phyloP scores from a whole-genome alignment of 1,284 basidiomycete species.

The Ceratobasidium sp. region DNA sequence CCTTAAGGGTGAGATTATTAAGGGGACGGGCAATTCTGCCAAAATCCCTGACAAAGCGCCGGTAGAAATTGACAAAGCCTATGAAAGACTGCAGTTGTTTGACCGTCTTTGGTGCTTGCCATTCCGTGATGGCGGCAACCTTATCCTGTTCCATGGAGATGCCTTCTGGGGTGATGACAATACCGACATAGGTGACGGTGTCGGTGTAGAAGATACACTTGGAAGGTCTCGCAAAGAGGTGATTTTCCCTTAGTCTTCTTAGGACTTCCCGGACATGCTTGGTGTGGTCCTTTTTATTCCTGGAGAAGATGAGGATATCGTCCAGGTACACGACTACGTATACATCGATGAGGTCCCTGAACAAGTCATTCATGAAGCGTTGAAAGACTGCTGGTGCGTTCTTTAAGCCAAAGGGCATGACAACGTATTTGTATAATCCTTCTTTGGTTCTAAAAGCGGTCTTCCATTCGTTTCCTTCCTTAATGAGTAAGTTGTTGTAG shows the following conservation, averaged over 20 bases:
- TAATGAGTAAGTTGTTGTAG: conserved; percentile 52
- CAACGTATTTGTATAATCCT: conserved; percentile 24
- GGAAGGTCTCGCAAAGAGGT: conserved; percentile 54
- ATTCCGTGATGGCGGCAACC: conserved; percentile 58
- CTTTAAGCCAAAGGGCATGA: conserved; percentile 24
- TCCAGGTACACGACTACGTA: conserved; percentile 44
- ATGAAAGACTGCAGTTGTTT: too few species aligned
- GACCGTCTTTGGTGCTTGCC: conserved; percentile 58
- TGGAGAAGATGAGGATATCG: conserved; percentile 36
- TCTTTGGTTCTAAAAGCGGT: conserved; percentile 23
- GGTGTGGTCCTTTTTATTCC: conserved; percentile 51
- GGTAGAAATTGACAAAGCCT: too few species aligned
- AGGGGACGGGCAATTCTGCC: conserved; percentile 56
- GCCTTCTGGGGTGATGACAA: conserved; percentile 56
- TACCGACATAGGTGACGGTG: not conserved
- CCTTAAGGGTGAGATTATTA: conserved; percentile 49
- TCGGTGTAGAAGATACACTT: conserved; percentile 9
- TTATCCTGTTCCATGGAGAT: conserved; percentile 62
- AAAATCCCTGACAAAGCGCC: conserved; percentile 55
- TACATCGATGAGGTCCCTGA: too few species aligned
- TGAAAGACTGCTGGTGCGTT: too few species aligned
- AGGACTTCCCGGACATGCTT: conserved; percentile 58
- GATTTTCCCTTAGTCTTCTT: conserved; percentile 54
- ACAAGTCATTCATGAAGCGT: too few species aligned
- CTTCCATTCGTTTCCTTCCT: conserved; percentile 43